A percentile compares a stretch with the other conserved stretches of the same genome.
Evolutionary conservation across 768 basidiomycete genomes (phyloP).

Genomic region (Favolaschia claudopus): DNA sequence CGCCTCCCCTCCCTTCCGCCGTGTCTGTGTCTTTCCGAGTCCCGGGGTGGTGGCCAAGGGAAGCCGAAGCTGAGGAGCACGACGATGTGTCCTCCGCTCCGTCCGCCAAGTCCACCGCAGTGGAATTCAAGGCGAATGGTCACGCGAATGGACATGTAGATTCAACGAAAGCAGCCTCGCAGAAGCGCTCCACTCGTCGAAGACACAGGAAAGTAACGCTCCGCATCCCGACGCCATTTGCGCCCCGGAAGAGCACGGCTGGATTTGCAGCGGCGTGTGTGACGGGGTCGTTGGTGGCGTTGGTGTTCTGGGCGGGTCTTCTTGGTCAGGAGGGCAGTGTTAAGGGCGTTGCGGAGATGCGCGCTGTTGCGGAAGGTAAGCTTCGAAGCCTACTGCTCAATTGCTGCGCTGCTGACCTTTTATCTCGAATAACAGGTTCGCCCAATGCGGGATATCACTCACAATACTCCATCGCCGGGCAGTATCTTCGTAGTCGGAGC

Average conservation of each 20-base stretch:
- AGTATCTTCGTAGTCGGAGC: constrained; percentile 21
- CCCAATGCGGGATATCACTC: constrained; percentile 16
- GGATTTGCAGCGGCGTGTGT: constrained; percentile 30
- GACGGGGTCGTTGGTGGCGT: constrained; percentile 20
- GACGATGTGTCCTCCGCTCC: constrained; percentile 58
- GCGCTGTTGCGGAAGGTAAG: constrained; percentile 25
- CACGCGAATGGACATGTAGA: not conserved
- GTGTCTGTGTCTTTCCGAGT: constrained; percentile 41
- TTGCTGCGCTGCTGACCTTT: not conserved
- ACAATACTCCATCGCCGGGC: constrained; percentile 28
- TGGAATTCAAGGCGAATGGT: not conserved
- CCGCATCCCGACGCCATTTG: constrained; percentile 23
- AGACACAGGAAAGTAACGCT: constrained; percentile 7
- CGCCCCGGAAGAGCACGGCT: constrained; percentile 32
- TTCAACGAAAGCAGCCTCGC: constrained; percentile 19
- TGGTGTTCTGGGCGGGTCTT: constrained; percentile 23
- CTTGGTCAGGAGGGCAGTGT: constrained; percentile 4
- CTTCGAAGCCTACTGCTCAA: not conserved
- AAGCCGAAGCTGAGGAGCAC: no score
- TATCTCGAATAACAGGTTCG: not conserved
- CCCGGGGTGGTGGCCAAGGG: constrained; percentile 22
- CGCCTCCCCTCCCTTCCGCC: constrained; percentile 64
- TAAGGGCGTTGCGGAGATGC: constrained; percentile 27
- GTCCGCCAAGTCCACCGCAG: not conserved
- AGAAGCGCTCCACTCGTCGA: constrained; percentile 15